phyloP scores from a whole-genome alignment of 495 filamentous ascomycete species.

The Xylaria longipes region DNA sequence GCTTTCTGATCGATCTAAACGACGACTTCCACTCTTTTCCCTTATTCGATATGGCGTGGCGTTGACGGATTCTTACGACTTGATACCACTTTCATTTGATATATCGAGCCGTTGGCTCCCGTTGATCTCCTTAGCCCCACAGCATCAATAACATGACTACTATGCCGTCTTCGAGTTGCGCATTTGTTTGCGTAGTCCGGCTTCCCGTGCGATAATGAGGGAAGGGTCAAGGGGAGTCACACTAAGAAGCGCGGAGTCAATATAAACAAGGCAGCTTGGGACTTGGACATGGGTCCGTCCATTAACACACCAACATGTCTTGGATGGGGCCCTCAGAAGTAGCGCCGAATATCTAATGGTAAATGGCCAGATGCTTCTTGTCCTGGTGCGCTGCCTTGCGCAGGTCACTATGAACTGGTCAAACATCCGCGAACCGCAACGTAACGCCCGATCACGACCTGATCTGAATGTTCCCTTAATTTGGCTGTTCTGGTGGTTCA shows the following conservation, averaged over 20 bases:
- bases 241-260: background rate
- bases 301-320: background rate
- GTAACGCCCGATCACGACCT: background rate
- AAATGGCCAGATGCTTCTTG: background rate
- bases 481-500: constrained; percentile 18
- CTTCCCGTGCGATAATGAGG: background rate
- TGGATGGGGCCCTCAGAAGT: background rate
- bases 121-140: constrained; percentile 20
- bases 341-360: background rate
- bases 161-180: background rate
- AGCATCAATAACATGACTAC: constrained; percentile 14
- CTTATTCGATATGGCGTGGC: constrained; percentile 40
- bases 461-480: background rate
- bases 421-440: background rate
- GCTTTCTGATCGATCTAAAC: constrained; percentile 25
- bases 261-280: background rate
- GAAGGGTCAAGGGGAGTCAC: background rate
- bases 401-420: background rate
- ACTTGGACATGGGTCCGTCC: background rate
- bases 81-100: constrained; percentile 46
- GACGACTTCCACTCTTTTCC: constrained; percentile 33
- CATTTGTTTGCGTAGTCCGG: background rate
- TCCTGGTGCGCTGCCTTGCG: background rate
- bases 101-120: constrained; percentile 20
- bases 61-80: constrained; percentile 45